These are phyloP conservation scores for Omphalotus olearius DNA, from an alignment of 1,284 basidiomycete species.

Conservation along the genomic window DNA sequence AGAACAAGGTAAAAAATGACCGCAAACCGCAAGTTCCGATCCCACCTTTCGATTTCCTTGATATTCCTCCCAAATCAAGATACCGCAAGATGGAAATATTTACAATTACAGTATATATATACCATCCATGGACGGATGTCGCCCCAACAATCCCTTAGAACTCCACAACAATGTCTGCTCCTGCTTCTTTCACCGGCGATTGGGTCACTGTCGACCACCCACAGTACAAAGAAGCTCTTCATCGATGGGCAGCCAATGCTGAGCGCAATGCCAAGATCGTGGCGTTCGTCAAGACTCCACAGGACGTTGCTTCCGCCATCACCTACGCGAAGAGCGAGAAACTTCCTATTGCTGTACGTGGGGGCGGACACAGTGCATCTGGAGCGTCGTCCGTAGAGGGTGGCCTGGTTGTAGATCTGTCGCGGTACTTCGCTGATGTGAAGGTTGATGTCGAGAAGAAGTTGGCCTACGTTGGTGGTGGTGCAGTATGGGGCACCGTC, in stretches of 20 bases:
- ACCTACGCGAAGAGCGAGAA: conserved; percentile 23
- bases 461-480: conserved; percentile 46
- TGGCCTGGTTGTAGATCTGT: conserved; percentile 57
- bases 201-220: conserved; percentile 18
- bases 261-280: conserved; percentile 24
- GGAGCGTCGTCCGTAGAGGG: conserved; percentile 46
- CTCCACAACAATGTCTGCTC: no score
- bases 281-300: conserved; percentile 21
- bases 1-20: no score
- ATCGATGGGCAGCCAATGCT: conserved; percentile 23
- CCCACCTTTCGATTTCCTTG: no score
- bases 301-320: conserved; percentile 20
- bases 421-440: conserved; percentile 37
- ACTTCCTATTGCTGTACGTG: conserved; percentile 29
- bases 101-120: no score
- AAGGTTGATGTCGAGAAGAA: conserved; percentile 38
- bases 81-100: no score
- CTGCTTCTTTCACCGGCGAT: conserved; percentile 12
- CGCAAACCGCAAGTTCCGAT: no score
- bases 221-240: conserved; percentile 20
- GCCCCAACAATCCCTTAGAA: no score
- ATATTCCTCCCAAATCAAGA: no score
- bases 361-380: conserved; percentile 31
- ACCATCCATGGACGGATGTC: no score
- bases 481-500: conserved; percentile 49